Base-by-base conservation (phyloP, 768 basidiomycete genomes). In the Termitomyces sp. region DNA sequence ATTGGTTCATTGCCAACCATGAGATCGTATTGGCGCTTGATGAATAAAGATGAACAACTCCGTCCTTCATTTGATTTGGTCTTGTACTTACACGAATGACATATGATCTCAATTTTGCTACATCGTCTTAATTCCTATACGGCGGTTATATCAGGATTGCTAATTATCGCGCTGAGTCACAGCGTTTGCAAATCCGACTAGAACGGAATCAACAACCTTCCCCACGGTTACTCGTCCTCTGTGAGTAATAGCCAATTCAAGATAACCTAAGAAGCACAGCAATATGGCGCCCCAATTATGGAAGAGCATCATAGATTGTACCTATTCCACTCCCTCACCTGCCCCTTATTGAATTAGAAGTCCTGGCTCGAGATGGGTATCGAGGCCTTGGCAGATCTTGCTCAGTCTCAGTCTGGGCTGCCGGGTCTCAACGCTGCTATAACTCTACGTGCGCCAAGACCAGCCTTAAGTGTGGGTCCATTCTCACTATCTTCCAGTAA, bases 21-120 rank as follows among this genome's bases (percentile, higher is more conserved):
- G 68, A 70, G 1, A 21, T 11, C 17, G 54, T 71, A 15, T 62
- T 73, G 12, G 1, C 0, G 5, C 30, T 28, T 28, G 26, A 28
- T 3, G 26, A 28, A 28, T 3, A 6, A 28, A 28, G 26, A 28
- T 28, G 26, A n/a, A n/a, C n/a, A n/a, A n/a, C n/a, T n/a, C n/a
- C n/a, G n/a, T n/a, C n/a, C n/a, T n/a, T 28, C 26, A 28, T 28
- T 28, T 28, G 6, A 28, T 28, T n/a, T n/a, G n/a, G n/a, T n/a
- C n/a, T n/a, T n/a, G n/a, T n/a, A n/a, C n/a, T n/a, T n/a, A n/a
- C n/a, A n/a, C n/a, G n/a, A n/a, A n/a, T n/a, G 28, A 7, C 28
- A 28, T 9, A 32, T 9, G 30, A 32, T 10, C 30, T 32, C 2
- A 32, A 32, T 32, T 10, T 32, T 10, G 9, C 9, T 32, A 32